These are phyloP conservation scores for Geotrichum europaeum DNA, from an alignment of 1,139 yeast genomes.

Conservation along the genomic window DNA sequence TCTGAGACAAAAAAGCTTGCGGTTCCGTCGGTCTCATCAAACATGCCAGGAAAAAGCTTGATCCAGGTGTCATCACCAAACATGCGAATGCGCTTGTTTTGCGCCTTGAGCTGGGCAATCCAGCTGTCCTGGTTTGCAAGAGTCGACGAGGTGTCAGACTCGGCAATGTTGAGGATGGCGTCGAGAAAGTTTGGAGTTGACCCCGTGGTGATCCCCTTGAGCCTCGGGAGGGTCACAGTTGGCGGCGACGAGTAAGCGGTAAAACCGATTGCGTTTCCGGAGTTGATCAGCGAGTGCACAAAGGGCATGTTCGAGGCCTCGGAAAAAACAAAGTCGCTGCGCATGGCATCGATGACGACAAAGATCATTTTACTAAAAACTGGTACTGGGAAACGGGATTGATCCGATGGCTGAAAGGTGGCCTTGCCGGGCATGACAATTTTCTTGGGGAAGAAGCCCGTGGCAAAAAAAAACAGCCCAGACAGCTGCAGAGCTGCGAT, in stretches of 20 bases:
- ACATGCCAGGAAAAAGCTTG: slow-evolving; percentile 68
- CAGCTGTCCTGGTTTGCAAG: slow-evolving; percentile 78
- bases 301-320: slow-evolving; percentile 56
- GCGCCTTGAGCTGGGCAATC: slow-evolving; percentile 56
- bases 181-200: slow-evolving; percentile 92
- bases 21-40: slow-evolving; percentile 73
- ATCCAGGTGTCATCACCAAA: slow-evolving; percentile 98
- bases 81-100: slow-evolving; percentile 56
- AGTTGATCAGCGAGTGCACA: slow-evolving; percentile 58
- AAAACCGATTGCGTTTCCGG: slow-evolving; percentile 73
- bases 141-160: slow-evolving; percentile 76
- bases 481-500: slow-evolving; percentile 41
- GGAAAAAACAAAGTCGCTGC: slow-evolving; percentile 77
- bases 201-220: slow-evolving; percentile 93
- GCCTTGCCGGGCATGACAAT: slow-evolving; percentile 55
- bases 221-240: slow-evolving; percentile 88
- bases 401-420: slow-evolving; percentile 27
- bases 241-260: slow-evolving; percentile 95
- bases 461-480: slow-evolving; percentile 57
- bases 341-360: slow-evolving; percentile 88
- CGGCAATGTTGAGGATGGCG: slow-evolving; percentile 90
- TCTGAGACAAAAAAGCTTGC: slow-evolving; percentile 92
- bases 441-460: slow-evolving; percentile 89
- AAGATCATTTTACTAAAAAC: slow-evolving; percentile 64
- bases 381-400: slow-evolving; percentile 33